These are phyloP conservation scores for Craspedostauros australis DNA, from an alignment of 108 stramenopile genomes.

Conservation along the genomic window DNA sequence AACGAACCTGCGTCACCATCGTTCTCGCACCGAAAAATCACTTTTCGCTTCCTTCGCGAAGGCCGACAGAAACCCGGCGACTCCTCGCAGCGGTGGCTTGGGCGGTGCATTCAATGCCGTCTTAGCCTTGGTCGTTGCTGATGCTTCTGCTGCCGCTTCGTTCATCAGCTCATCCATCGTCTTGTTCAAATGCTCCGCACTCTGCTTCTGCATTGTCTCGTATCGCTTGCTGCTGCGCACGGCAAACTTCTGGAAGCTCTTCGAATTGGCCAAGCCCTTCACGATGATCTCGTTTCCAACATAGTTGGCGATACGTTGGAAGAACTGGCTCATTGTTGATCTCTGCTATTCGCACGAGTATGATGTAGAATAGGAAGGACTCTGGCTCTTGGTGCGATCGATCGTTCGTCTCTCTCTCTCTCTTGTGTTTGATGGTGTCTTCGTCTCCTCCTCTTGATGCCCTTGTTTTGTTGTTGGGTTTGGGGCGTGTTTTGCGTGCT, in stretches of 20 bases:
- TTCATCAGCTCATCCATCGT: constrained; percentile 64
- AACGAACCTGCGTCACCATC: too few relatives aligned
- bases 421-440: too few relatives aligned
- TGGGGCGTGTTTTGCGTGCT: too few relatives aligned
- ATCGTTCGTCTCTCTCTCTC: too few relatives aligned
- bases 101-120: constrained; percentile 33
- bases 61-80: constrained; percentile 72
- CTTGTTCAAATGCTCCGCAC: constrained; percentile 51
- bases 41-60: constrained; percentile 64
- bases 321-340: constrained; percentile 47
- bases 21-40: constrained; percentile 50
- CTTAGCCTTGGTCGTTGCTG: constrained; percentile 8
- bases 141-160: constrained; percentile 17
- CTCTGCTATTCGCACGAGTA: not conserved
- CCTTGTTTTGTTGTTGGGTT: too few relatives aligned
- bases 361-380: too few relatives aligned
- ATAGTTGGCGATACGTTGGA: constrained; percentile 69
- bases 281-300: constrained; percentile 80
- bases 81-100: constrained; percentile 49
- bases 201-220: constrained; percentile 58
- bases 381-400: too few relatives aligned
- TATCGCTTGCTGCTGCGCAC: constrained; percentile 65
- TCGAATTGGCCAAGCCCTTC: constrained; percentile 79
- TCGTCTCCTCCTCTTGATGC: too few relatives aligned
- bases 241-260: constrained; percentile 76